Evolutionary conservation across 768 basidiomycete genomes (phyloP), one percentile per base, ranked within the genome.

Genomic region (Paxillus rubicundulus): DNA sequence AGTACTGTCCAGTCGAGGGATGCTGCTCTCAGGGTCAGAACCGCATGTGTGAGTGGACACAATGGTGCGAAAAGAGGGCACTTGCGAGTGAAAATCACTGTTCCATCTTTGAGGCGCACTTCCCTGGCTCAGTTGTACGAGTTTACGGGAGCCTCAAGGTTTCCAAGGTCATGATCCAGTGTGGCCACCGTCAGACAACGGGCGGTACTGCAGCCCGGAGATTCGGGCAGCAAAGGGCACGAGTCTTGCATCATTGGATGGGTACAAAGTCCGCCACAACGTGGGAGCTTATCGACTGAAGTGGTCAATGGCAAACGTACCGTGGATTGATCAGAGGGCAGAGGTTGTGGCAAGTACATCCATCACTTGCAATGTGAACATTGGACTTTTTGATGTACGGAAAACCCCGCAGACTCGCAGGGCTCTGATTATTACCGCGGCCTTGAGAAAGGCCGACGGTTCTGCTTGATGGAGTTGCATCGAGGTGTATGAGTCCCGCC

Each of bases 41-140:
- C 46, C 42, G 21, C 28, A 4, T 32, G 36, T 39, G 59, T 67
- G 63, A 64, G 62, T 59, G 55, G 40, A 53, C 27, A 37, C 48
- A 41, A 45, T 40, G 30, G 48, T 51, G 54, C 52, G 51, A 39
- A 48, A 46, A 18, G 28, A 33, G 34, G 32, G 20, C 36, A 4
- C 39, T 36, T 21, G 30, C 33, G 42, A 50, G 57, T 54, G 53
- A 63, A 63, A 60, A 16, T 5, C 14, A 8, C 53, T 63, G 54
- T 55, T 63, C 53, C 56, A 55, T 64, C 49, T 55, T 47, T 38
- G 50, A 39, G 20, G 47, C 27, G 9, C 21, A n/a, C 33, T 24
- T 34, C 41, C 33, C 27, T 37, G 38, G 52, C 47, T 52, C 45
- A 52, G 20, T 45, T 38, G 50, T 38, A 42, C 62, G n/a, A 34